Conservation (phyloP, 1,284 basidiomycete species). For the Ustilago trichophora region DNA sequence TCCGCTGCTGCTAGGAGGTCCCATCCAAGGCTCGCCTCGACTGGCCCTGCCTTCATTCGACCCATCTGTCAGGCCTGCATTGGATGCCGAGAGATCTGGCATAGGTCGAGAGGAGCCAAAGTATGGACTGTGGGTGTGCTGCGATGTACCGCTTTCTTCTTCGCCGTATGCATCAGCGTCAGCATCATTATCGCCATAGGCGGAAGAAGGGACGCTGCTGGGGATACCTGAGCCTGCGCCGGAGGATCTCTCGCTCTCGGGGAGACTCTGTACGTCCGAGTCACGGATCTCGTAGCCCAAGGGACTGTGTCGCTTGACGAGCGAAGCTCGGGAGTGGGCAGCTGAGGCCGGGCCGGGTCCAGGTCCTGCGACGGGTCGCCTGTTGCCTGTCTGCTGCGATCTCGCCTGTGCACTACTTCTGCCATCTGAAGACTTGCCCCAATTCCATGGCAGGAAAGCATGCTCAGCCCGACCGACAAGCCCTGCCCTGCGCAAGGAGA, state of each 20-base stretch:
- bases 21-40: slow-evolving; percentile 34
- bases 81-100: slow-evolving; percentile 23
- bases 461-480: slow-evolving; percentile 43
- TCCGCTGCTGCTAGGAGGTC: slow-evolving; percentile 23
- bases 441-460: slow-evolving; percentile 41
- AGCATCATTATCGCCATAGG: slow-evolving; percentile 47
- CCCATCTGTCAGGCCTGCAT: slow-evolving; percentile 1
- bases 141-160: slow-evolving; percentile 21
- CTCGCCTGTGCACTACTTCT: too few relatives aligned
- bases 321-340: slow-evolving; percentile 45
- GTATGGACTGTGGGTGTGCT: slow-evolving; percentile 29
- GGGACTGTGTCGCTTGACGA: slow-evolving; percentile 19
- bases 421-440: slow-evolving; percentile 12
- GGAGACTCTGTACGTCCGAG: slow-evolving; percentile 37
- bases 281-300: slow-evolving; percentile 38
- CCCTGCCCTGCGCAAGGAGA: slow-evolving; percentile 35
- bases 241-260: slow-evolving; percentile 43
- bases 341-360: slow-evolving; percentile 50
- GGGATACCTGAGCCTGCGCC: slow-evolving; percentile 49
- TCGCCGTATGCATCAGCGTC: slow-evolving; percentile 29
- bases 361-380: slow-evolving; percentile 30
- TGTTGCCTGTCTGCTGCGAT: not conserved
- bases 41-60: too few relatives aligned
- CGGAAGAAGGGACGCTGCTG: slow-evolving; percentile 48
- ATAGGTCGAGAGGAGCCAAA: slow-evolving; percentile 20